Percentiles rank a stretch among this genome's conserved stretches.
Evolutionary conservation across 108 stramenopile genomes (phyloP).

Genomic region (Schizochytrium sp.): DNA sequence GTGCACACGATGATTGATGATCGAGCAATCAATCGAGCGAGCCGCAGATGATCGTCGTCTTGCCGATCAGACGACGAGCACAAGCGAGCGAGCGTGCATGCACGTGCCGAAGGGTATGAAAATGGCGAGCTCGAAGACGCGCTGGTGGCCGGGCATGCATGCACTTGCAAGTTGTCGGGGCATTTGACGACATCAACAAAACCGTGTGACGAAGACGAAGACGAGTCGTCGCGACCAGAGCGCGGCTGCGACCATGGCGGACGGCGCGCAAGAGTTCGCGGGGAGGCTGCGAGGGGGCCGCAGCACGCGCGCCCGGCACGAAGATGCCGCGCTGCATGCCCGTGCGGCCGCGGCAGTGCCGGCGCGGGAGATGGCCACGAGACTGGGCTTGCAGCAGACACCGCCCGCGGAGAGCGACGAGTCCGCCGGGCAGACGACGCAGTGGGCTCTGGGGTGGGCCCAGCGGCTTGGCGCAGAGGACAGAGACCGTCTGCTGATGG

Average conservation of each 20-base stretch:
- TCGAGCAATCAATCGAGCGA: too few species aligned
- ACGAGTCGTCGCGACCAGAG: too few species aligned
- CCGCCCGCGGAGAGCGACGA: neutral
- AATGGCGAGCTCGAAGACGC: too few species aligned
- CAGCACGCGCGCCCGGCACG: neutral
- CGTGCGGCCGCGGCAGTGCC: neutral
- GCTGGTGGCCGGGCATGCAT: too few species aligned
- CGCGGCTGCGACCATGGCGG: neutral
- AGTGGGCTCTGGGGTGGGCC: neutral
- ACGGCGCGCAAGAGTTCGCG: neutral
- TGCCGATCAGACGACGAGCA: too few species aligned
- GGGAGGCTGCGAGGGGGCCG: neutral
- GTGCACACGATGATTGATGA: too few species aligned
- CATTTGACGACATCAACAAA: too few species aligned
- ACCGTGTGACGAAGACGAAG: too few species aligned
- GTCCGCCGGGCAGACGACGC: neutral
- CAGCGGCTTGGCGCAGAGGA: neutral
- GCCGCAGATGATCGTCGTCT: too few species aligned
- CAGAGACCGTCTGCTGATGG: neutral
- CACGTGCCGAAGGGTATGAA: too few species aligned
- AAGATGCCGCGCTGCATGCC: neutral
- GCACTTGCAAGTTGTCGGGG: too few species aligned
- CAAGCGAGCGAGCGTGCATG: too few species aligned
- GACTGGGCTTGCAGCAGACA: neutral
- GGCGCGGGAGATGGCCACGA: neutral